Percentiles rank a stretch among this genome's conserved stretches.
These are phyloP conservation scores for Bruguiera gymnorhiza DNA, from an alignment of 345 rosid species.

Conservation along the genomic window DNA sequence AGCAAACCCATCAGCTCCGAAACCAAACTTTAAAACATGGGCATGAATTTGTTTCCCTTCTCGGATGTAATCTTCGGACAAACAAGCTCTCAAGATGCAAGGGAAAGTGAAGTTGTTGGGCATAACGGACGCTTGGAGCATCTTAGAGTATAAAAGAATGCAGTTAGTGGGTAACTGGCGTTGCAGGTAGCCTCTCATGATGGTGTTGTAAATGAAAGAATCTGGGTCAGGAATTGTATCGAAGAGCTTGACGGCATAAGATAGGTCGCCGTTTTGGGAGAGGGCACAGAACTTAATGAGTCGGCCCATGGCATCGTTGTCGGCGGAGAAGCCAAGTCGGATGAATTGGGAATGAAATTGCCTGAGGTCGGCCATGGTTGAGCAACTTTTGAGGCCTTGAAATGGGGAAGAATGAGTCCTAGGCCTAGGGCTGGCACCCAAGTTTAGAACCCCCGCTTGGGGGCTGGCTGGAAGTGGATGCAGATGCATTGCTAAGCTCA, in stretches of 20 bases:
- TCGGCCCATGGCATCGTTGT: conserved; percentile 34
- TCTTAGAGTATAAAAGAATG: conserved; percentile 30
- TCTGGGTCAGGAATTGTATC: conserved; percentile 37
- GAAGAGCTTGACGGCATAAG: conserved; percentile 37
- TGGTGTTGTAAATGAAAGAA: conserved; percentile 38
- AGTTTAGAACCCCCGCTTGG: too few species aligned
- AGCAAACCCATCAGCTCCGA: conserved; percentile 26
- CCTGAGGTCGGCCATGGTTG: conserved; percentile 32
- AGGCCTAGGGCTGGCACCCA: too few species aligned
- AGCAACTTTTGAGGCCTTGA: conserved; percentile 29
- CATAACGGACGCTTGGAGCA: conserved; percentile 26
- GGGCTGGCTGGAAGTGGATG: too few species aligned
- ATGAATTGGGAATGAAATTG: conserved; percentile 33
- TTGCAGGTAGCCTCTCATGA: conserved; percentile 29
- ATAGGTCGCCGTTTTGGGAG: conserved; percentile 20
- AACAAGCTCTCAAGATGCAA: conserved; percentile 37
- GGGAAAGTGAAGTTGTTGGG: conserved; percentile 47
- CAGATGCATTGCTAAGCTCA: too few species aligned
- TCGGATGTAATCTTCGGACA: conserved; percentile 10
- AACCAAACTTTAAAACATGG: conserved; percentile 41
- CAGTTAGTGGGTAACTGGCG: conserved; percentile 15
- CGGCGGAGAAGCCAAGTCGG: conserved; percentile 39
- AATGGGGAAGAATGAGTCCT: neutral
- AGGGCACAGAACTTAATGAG: conserved; percentile 37
- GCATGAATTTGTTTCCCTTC: conserved; percentile 44